A percentile compares a stretch with the other conserved stretches of the same genome.
phyloP scores from a whole-genome alignment of 768 basidiomycete genomes.

The Dictyophora rubrovolvata region DNA sequence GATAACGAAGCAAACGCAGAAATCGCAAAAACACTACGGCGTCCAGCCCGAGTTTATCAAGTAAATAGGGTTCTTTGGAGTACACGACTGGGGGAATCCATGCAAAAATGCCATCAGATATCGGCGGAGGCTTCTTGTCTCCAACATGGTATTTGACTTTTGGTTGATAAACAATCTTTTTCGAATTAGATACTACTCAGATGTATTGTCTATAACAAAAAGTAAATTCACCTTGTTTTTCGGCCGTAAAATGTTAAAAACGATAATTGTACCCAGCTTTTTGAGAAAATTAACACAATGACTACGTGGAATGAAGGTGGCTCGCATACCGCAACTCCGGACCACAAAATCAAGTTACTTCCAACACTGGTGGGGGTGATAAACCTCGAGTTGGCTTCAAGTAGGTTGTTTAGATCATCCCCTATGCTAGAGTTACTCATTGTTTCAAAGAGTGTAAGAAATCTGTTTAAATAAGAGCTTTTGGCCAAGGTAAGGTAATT shows the following conservation, averaged over 20 bases:
- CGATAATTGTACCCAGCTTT: slow-evolving; percentile 55
- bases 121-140: slow-evolving; percentile 66
- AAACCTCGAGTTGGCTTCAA: slow-evolving; percentile 38
- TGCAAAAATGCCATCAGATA: slow-evolving; percentile 73
- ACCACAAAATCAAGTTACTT: slow-evolving; percentile 70
- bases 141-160: slow-evolving; percentile 87
- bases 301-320: neutral
- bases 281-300: slow-evolving; percentile 7
- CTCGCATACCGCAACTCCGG: slow-evolving; percentile 51
- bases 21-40: slow-evolving; percentile 91
- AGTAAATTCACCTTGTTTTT: slow-evolving; percentile 60
- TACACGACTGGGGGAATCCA: slow-evolving; percentile 84
- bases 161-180: slow-evolving; percentile 80
- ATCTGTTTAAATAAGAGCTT: neutral
- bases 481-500: neutral
- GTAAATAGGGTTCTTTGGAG: slow-evolving; percentile 79
- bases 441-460: neutral
- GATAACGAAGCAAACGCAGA: slow-evolving; percentile 68
- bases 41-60: slow-evolving; percentile 85
- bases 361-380: slow-evolving; percentile 74
- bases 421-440: slow-evolving; percentile 1
- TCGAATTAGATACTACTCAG: too few species aligned
- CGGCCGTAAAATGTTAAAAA: slow-evolving; percentile 81
- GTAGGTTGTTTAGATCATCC: slow-evolving; percentile 13
- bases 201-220: neutral